Evolutionary conservation across 2,329 filamentous ascomycete genomes (phyloP).

Genomic region (Diaporthe sp.): DNA sequence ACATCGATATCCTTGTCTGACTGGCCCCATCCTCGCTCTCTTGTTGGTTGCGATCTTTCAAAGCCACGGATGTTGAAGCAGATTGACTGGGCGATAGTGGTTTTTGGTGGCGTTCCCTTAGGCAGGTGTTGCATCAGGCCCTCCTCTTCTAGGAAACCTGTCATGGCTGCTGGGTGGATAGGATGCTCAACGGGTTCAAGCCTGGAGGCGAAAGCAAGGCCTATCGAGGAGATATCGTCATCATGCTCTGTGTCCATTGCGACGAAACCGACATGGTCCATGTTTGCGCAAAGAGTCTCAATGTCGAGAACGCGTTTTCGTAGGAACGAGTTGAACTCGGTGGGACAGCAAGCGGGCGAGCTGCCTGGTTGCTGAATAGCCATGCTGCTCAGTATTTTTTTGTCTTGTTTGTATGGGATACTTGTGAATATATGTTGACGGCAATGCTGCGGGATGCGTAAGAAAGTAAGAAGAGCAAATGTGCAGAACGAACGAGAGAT

Average conservation of each 20-base stretch:
- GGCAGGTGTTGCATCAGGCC: no score
- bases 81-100: background rate
- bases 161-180: background rate
- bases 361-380: background rate
- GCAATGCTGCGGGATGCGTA: no score
- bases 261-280: background rate
- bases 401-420: no score
- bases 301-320: background rate
- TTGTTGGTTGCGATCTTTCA: background rate
- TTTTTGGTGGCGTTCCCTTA: background rate
- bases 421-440: no score
- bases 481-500: no score
- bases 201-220: background rate
- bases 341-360: background rate
- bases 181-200: background rate
- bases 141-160: background rate
- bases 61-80: slow-evolving; percentile 18
- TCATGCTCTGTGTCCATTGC: slow-evolving; percentile 16
- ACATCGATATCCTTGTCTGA: background rate
- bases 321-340: background rate
- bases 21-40: background rate
- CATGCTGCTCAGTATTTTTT: background rate
- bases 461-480: no score
- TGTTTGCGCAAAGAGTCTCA: background rate
- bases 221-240: background rate